These are phyloP conservation scores for Aspergillus niger DNA, from an alignment of 2,329 filamentous ascomycete genomes.

Conservation along the genomic window DNA sequence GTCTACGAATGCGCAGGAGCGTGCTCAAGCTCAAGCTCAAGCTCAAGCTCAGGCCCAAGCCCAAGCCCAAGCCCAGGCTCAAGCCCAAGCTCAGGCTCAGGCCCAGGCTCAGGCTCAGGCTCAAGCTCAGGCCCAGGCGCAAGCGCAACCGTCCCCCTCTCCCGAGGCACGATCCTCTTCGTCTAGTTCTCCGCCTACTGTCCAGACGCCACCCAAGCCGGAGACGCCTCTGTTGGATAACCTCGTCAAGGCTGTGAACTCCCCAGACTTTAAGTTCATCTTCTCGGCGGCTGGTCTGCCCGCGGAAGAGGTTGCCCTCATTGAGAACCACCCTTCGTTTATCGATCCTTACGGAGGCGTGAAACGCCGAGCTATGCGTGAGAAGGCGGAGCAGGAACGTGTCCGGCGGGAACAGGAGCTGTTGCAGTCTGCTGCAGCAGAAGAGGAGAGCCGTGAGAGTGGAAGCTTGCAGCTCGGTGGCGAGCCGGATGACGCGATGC, in stretches of 20 bases:
- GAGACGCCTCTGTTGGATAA: constrained; percentile 40
- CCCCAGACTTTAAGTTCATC: constrained; percentile 54
- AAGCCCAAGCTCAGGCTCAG: background rate
- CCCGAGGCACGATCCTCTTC: constrained; percentile 24
- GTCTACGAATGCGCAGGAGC: constrained; percentile 27
- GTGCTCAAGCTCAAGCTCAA: constrained; percentile 10
- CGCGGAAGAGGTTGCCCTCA: constrained; percentile 53
- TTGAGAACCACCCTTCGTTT: constrained; percentile 68
- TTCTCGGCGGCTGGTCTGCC: constrained; percentile 53
- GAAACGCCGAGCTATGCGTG: constrained; percentile 75
- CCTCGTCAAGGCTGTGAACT: constrained; percentile 51
- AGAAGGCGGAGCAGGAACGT: constrained; percentile 66
- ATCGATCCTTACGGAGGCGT: constrained; percentile 82
- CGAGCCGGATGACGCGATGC: constrained; percentile 81
- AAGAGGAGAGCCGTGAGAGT: constrained; percentile 77
- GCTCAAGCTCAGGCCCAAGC: background rate
- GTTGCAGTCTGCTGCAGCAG: constrained; percentile 53
- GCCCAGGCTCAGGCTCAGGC: background rate
- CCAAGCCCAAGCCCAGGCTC: background rate
- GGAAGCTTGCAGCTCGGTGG: constrained; percentile 88
- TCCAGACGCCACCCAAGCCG: constrained; percentile 24
- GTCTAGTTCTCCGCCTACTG: constrained; percentile 22
- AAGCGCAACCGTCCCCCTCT: constrained; percentile 25
- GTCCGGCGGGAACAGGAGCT: constrained; percentile 57
- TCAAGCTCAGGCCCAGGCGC: background rate